Base-by-base conservation (phyloP, 495 filamentous ascomycete genomes). In the Monascus purpureus region DNA sequence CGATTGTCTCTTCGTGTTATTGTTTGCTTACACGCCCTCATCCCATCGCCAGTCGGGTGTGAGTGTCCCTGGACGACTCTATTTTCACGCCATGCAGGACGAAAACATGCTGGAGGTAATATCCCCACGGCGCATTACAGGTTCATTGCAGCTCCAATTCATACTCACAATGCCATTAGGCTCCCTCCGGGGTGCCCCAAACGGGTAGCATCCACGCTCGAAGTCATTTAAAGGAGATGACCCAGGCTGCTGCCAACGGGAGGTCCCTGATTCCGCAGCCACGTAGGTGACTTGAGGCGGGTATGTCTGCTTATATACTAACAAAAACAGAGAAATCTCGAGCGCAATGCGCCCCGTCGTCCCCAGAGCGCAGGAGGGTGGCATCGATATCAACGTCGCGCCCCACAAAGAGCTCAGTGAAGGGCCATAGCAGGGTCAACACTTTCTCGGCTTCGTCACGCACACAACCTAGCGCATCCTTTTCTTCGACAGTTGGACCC, bases 201-300 rank as follows among this genome's bases (percentile, higher is more conserved):
- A n/a, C n/a, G n/a, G 49, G 43, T 25, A 55, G 55, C 34, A 49
- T 61, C n/a, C 59, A 55, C 6, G 45, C 46, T 12, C 28, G 24
- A 28, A 41, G 29, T 6, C 52, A 55, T 8, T 41, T 79, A 4
- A 46, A 44, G 28, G 75, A 80, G 37, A 68, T 77, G 50, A 70
- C 71, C 34, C 64, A 73, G 3, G 80, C 81, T 3, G 65, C 74
- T 33, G 73, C 61, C 39, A 90, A 90, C 57, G 61, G 72, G 36
- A 75, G 81, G 38, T 67, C 72, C 8, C 50, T 52, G 16, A 50
- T 63, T 18, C 54, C 65, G 36, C 59, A 63, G 23, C 70, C 75
- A 22, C 20, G 20, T 22, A 22, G 9, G 20, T 22, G 9, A 22
- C 9, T 9, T 22, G 20, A 22, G 20, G 9, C 20, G 20, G 9